Evolutionary conservation across 208 protist genomes (phyloP).

Genomic region (Leishmania mexicana): DNA sequence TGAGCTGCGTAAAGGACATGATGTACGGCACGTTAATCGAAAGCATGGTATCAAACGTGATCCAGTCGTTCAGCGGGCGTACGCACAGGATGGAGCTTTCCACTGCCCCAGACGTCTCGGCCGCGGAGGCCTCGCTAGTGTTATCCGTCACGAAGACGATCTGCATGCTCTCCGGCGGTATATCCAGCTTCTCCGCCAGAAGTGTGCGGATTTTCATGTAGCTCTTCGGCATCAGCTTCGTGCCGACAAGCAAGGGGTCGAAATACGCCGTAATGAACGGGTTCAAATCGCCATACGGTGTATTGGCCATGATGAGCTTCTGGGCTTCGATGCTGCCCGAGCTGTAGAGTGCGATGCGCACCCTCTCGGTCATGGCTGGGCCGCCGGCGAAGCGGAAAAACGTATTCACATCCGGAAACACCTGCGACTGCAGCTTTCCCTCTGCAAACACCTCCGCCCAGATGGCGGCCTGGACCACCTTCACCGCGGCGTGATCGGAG

Average conservation of each 20-base stretch:
- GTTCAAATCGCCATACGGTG: conserved; percentile 65
- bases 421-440: conserved; percentile 10
- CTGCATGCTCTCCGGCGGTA: conserved; percentile 31
- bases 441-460: conserved; percentile 38
- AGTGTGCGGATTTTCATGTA: conserved; percentile 67
- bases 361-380: background rate
- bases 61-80: conserved; percentile 55
- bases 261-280: conserved; percentile 77
- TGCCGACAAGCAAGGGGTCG: conserved; percentile 73
- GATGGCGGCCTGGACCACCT: conserved; percentile 75
- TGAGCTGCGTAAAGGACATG: conserved; percentile 52
- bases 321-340: conserved; percentile 67
- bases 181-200: conserved; percentile 26
- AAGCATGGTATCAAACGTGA: conserved; percentile 46
- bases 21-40: conserved; percentile 41
- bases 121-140: conserved; percentile 56
- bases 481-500: conserved; percentile 44
- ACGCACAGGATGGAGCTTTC: conserved; percentile 47
- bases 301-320: conserved; percentile 73
- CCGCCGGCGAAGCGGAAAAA: conserved; percentile 29
- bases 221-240: conserved; percentile 55
- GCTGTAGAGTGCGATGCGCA: conserved; percentile 84
- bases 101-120: conserved; percentile 47
- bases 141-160: conserved; percentile 68
- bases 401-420: conserved; percentile 49